Evolutionary conservation across 2,329 filamentous ascomycete species (phyloP).

Genomic region (Tothia fuscella): DNA sequence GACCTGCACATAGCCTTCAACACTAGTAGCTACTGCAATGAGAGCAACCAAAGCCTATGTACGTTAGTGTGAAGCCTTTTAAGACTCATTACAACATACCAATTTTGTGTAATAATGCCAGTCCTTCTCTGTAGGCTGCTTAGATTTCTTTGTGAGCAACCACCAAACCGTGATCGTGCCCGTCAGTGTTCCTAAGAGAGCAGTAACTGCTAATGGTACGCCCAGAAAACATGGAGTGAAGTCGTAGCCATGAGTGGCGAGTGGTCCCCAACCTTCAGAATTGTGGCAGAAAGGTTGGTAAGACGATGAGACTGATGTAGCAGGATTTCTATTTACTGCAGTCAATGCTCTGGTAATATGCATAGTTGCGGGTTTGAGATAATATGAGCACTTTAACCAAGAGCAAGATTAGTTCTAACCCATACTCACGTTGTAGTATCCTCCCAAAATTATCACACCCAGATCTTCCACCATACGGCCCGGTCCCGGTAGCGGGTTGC

Average conservation of each 20-base stretch:
- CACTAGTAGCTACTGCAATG: neutral
- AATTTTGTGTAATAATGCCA: conserved; percentile 10
- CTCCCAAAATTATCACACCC: too few relatives aligned
- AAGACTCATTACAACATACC: neutral
- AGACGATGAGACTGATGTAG: neutral
- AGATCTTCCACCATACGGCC: too few relatives aligned
- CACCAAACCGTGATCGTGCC: conserved; percentile 5
- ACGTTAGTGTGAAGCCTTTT: neutral
- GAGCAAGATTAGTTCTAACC: too few relatives aligned
- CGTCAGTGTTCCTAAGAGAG: conserved; percentile 1
- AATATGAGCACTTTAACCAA: too few relatives aligned
- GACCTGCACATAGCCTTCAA: conserved; percentile 6
- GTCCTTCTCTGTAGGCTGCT: conserved; percentile 7
- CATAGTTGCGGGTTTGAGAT: too few relatives aligned
- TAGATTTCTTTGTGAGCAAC: neutral
- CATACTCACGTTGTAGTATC: too few relatives aligned
- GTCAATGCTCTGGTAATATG: neutral
- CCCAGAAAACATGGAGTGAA: conserved; percentile 9
- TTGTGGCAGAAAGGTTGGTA: conserved; percentile 8
- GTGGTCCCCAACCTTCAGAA: conserved; percentile 9
- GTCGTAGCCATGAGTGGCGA: conserved; percentile 1
- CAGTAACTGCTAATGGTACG: conserved; percentile 1
- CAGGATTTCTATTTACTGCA: neutral
- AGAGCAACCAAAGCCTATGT: conserved; percentile 3
- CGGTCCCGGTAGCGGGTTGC: too few relatives aligned